Conservation (phyloP, 306 rosid genomes). For the Erythrophleum fordii region DNA sequence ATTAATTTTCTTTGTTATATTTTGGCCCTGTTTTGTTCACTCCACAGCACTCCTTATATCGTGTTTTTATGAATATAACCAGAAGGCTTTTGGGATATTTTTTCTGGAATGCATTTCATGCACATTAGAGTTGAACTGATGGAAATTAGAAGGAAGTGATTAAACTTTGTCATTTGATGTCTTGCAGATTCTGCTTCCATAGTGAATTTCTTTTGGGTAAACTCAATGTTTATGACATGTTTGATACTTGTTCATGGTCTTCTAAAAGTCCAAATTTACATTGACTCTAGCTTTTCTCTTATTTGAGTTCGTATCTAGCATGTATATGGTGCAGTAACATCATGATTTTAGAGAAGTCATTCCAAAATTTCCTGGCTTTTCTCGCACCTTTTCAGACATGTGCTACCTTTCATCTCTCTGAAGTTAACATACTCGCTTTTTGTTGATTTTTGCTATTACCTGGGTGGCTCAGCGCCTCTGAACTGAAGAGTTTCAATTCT, state of each 20-base stretch:
- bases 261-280: not conserved
- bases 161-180: not conserved
- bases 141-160: conserved; percentile 1
- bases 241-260: conserved; percentile 32
- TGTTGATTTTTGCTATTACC: conserved; percentile 9
- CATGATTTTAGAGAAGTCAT: not conserved
- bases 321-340: not conserved
- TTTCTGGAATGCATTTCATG: not conserved
- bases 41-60: not conserved
- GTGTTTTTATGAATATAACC: conserved; percentile 5
- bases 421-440: conserved; percentile 21
- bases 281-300: conserved; percentile 25
- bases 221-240: conserved; percentile 45
- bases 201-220: conserved; percentile 11
- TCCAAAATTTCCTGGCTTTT: not conserved
- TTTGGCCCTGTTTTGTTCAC: conserved; percentile 5
- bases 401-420: not conserved
- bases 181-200: conserved; percentile 1
- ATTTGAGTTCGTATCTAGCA: conserved; percentile 17
- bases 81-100: not conserved
- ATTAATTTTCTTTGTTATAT: not conserved
- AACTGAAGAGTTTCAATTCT: conserved; percentile 12
- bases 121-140: not conserved
- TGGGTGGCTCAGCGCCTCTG: conserved; percentile 7
- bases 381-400: not conserved